phyloP scores from a whole-genome alignment of 352 stramenopile species.

The Peronospora farinosa region DNA sequence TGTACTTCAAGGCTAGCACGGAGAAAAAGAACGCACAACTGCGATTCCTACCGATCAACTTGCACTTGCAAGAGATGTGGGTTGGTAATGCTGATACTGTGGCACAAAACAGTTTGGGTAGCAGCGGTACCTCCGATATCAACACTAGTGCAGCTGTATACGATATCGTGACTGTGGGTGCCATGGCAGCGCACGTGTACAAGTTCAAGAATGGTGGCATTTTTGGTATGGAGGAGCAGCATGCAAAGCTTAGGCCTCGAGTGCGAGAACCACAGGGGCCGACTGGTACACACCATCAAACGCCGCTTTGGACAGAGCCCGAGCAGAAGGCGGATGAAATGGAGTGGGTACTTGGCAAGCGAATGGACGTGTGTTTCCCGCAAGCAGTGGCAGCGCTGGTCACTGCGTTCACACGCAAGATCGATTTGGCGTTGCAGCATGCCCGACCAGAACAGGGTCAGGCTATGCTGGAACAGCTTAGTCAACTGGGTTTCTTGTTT shows the following conservation, averaged over 20 bases:
- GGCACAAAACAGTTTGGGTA: slow-evolving; percentile 32
- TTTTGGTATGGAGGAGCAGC: slow-evolving; percentile 63
- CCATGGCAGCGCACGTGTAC: slow-evolving; percentile 82
- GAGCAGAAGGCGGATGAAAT: slow-evolving; percentile 74
- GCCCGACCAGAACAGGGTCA: slow-evolving; percentile 36
- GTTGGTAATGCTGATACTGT: slow-evolving; percentile 49
- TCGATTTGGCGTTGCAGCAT: slow-evolving; percentile 69
- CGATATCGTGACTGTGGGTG: slow-evolving; percentile 80
- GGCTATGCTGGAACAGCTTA: slow-evolving; percentile 67
- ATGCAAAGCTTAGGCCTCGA: slow-evolving; percentile 61
- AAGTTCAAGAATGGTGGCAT: slow-evolving; percentile 87
- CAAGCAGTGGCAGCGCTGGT: slow-evolving; percentile 73
- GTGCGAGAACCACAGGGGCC: slow-evolving; percentile 45
- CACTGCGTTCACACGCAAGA: slow-evolving; percentile 74
- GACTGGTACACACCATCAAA: slow-evolving; percentile 45
- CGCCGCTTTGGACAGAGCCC: slow-evolving; percentile 74
- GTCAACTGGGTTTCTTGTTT: slow-evolving; percentile 78
- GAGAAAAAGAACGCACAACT: slow-evolving; percentile 80
- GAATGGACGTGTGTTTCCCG: slow-evolving; percentile 81
- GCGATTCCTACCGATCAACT: slow-evolving; percentile 79
- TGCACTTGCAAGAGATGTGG: slow-evolving; percentile 86
- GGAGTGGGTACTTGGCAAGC: slow-evolving; percentile 72
- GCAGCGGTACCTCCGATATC: slow-evolving; percentile 25
- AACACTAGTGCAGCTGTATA: slow-evolving; percentile 46
- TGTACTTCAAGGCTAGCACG: slow-evolving; percentile 83